Base-by-base conservation (phyloP, 2,329 filamentous ascomycete genomes). In the Scedosporium dehoogii region DNA sequence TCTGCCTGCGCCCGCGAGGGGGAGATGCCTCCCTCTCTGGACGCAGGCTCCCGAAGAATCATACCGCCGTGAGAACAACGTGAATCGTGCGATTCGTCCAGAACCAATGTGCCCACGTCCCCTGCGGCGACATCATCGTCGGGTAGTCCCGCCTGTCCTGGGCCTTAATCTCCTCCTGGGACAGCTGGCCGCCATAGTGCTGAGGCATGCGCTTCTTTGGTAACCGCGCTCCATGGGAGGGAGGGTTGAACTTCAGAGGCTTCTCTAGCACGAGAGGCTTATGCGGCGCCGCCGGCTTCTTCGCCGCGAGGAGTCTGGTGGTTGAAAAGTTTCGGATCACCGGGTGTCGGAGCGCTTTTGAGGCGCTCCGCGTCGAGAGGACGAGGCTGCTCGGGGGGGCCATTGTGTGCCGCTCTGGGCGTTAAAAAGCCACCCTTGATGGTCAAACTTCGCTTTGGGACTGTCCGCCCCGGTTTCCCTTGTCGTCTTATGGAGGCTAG, bases 211-310 rank as follows among this genome's bases (percentile, higher is more conserved):
- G 74, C 66, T 81, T 80, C 62, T 83, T 81, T 4, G 82, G 79
- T 38, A 91, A 81, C 6, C 89, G 81, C 23, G 89, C 79, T 12
- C 89, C 88, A 73, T 97, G 94, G 0, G 93, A 97, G 0, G 94
- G 94, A 2, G 94, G 93, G 58, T 90, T 90, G 81, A 96, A 97
- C 73, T 88, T 89, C 70, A 89, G 83, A 25, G 93, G 93, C 75
- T 97, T 91, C 69, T 90, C 90, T 66, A 99, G 86, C 4, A 91
- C 83, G 65, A 87, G 81, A 42, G 85, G 83, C 70, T 88, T 89
- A 65, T 74, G 76, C 18, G 59, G 64, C 33, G 18, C 60, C 16
- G 21, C 66, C 59, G 12, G 64, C 64, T 55, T 48, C 59, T 55
- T 55, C 23, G 21, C 27, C 16, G 60, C 51, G n/a, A 62, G 42